A percentile compares a stretch with the other conserved stretches of the same genome.
Conservation (phyloP, 2,329 filamentous ascomycete species). For the Aspergillus melleus region DNA sequence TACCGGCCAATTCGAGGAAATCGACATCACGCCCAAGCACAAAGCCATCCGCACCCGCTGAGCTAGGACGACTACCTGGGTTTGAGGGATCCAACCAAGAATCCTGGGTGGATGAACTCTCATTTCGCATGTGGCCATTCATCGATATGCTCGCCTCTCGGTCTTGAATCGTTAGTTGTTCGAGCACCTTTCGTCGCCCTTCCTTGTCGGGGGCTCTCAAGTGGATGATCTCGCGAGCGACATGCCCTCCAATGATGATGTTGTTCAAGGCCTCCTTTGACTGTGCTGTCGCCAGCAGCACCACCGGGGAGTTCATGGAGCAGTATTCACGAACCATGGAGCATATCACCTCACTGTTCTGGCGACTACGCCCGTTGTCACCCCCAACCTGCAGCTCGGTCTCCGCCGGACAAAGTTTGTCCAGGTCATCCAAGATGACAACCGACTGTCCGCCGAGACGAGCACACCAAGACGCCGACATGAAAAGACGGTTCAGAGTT, state of each 20-base stretch:
- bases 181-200: constrained; percentile 76
- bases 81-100: constrained; percentile 77
- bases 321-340: constrained; percentile 83
- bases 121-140: constrained; percentile 38
- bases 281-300: constrained; percentile 86
- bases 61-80: constrained; percentile 50
- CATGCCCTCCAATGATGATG: constrained; percentile 84
- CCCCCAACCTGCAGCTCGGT: constrained; percentile 92
- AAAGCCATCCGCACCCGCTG: constrained; percentile 61
- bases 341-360: constrained; percentile 86
- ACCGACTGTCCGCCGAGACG: constrained; percentile 79
- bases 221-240: constrained; percentile 86
- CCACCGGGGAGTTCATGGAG: constrained; percentile 73
- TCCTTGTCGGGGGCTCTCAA: constrained; percentile 93
- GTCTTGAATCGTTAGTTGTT: constrained; percentile 65
- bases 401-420: constrained; percentile 88
- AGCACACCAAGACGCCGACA: constrained; percentile 87
- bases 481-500: constrained; percentile 78
- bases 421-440: constrained; percentile 88
- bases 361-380: constrained; percentile 87
- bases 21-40: constrained; percentile 75
- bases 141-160: constrained; percentile 39
- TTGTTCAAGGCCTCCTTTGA: constrained; percentile 91
- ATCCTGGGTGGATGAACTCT: constrained; percentile 50
- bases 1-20: constrained; percentile 86